Evolutionary conservation across 306 rosid species (phyloP).

Genomic region (Cucurbita moschata): DNA sequence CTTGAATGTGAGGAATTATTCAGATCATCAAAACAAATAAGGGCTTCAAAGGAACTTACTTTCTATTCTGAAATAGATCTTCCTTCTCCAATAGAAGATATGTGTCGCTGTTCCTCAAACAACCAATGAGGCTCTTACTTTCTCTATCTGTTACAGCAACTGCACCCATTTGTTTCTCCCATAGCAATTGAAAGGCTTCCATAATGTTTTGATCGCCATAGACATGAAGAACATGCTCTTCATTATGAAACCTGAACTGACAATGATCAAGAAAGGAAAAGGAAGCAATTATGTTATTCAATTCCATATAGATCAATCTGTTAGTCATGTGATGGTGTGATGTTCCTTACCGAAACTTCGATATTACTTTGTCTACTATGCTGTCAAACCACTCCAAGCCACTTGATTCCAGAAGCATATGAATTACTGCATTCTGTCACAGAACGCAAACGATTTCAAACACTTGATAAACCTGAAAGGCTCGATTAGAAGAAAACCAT

Average conservation of each 20-base stretch:
- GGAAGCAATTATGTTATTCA: not conserved
- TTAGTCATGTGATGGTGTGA: not conserved
- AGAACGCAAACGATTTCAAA: constrained; percentile 4
- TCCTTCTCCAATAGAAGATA: constrained; percentile 33
- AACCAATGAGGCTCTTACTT: constrained; percentile 37
- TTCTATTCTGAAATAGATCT: constrained; percentile 22
- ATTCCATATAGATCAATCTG: not conserved
- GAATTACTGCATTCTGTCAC: constrained; percentile 38
- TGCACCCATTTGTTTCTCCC: constrained; percentile 25
- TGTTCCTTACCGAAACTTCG: constrained; percentile 31
- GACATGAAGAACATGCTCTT: constrained; percentile 33
- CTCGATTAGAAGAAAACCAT: too few relatives aligned
- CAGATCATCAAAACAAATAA: not conserved
- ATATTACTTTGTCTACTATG: constrained; percentile 34
- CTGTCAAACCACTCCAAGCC: constrained; percentile 49
- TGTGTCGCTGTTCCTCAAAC: constrained; percentile 33
- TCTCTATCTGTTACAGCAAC: constrained; percentile 32
- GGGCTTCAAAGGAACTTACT: constrained; percentile 16
- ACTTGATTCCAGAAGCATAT: constrained; percentile 47
- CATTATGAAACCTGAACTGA: constrained; percentile 32
- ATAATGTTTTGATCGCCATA: constrained; percentile 35
- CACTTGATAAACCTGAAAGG: not conserved
- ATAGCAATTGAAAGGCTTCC: constrained; percentile 33
- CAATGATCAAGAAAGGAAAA: not conserved
- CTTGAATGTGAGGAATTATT: too few relatives aligned